A percentile compares a stretch with the other conserved stretches of the same genome.
These are phyloP conservation scores for Lachancea fermentati DNA, from an alignment of 805 yeast species.

Conservation along the genomic window DNA sequence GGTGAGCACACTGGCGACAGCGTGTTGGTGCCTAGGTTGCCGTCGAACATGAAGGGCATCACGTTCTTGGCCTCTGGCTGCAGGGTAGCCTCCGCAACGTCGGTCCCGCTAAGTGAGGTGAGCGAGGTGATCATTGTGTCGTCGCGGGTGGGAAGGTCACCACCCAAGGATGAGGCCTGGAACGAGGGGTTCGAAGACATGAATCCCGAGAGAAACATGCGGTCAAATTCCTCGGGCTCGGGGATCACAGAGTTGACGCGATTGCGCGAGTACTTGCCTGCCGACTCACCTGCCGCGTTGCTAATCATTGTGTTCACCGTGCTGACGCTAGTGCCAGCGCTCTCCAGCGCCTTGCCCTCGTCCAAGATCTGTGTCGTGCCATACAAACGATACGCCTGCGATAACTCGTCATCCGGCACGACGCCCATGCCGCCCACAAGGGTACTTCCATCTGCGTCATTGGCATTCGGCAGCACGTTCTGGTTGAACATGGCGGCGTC, in stretches of 20 bases:
- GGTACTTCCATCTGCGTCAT: not conserved
- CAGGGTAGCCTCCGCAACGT: not conserved
- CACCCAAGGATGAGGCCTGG: slow-evolving; percentile 1
- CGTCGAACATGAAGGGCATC: not conserved
- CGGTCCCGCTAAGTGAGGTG: not conserved
- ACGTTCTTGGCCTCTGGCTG: slow-evolving; percentile 2
- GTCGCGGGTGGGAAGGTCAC: not conserved
- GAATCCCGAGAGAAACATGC: slow-evolving; percentile 8
- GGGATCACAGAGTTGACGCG: slow-evolving; percentile 8
- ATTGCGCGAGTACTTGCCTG: slow-evolving; percentile 3
- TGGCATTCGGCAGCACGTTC: slow-evolving; percentile 7
- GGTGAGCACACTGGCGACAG: slow-evolving; percentile 7
- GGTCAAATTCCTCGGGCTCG: slow-evolving; percentile 6
- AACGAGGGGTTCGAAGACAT: not conserved
- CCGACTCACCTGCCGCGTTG: not conserved
- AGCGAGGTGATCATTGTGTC: not conserved
- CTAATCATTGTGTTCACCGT: not conserved
- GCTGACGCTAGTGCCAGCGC: not conserved
- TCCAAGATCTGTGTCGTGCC: not conserved
- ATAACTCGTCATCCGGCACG: not conserved
- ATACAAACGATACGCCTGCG: not conserved
- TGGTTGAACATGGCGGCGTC: slow-evolving; percentile 14
- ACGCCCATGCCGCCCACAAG: not conserved
- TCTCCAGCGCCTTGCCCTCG: not conserved
- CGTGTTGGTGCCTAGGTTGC: slow-evolving; percentile 1